Evolutionary conservation across 805 yeast species (phyloP), one percentile per base, ranked within the genome.

Genomic region (Clavispora vitiphila): DNA sequence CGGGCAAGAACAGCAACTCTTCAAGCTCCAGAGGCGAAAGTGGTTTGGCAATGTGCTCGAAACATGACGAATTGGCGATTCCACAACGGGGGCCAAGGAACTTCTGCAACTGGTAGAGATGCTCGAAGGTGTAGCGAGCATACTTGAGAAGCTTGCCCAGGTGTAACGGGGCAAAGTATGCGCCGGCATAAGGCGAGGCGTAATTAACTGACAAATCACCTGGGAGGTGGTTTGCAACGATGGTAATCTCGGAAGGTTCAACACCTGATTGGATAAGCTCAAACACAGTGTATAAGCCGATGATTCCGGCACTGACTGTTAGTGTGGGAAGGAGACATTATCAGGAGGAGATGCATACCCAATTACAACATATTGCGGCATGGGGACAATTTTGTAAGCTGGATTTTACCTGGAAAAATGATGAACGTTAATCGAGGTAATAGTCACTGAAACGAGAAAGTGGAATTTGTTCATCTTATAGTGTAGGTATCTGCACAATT

Each of bases 231-330:
- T 35, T 18, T 4, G 38, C 42, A 4, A 40, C 16, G n/a, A 40
- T 29, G 16, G 25, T 3, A 24, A 40, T 40, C 3, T n/a, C 6
- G 9, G 15, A 5, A 1, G 42, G 42, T 3, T 10, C 32, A 2
- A 29, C 18, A 6, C 42, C 42, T 3, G 23, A 12, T n/a, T 40
- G 21, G 9, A 40, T 8, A 9, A 40, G 42, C 25, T 29, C 35
- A 14, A 26, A 39, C n/a, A 24, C 42, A n/a, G 42, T 40, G 36
- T 35, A 40, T 3, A 40, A 23, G 10, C 42, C 42, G 18, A 40
- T 29, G 11, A 35, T 27, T 14, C 42, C 42, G 9, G 42, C 42
- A n/a, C 42, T 38, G 35, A 31, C 8, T 14, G 40, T 37, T 37
- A 29, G 40, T 14, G 22, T 7, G 23, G n/a, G 26, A 3, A 7